These are phyloP conservation scores for Juglanconis sp. DNA, from an alignment of 2,329 filamentous ascomycete genomes.

Conservation along the genomic window DNA sequence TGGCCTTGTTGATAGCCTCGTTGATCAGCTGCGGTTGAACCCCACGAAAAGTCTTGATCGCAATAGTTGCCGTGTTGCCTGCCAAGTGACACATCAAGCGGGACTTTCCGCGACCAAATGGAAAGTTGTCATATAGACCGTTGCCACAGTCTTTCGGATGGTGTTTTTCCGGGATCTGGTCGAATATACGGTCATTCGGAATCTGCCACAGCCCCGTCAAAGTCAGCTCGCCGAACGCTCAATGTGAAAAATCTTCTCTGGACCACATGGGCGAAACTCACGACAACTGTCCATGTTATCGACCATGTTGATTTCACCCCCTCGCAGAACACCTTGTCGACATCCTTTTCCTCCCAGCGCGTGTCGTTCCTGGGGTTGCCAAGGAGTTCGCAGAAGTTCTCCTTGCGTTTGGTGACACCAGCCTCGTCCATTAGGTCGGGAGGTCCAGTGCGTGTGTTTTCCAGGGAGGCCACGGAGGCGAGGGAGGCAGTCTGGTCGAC, in stretches of 20 bases:
- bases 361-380: too few relatives aligned
- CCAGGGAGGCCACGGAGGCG: not conserved
- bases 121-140: not conserved
- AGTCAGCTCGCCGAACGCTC: not conserved
- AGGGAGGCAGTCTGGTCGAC: too few relatives aligned
- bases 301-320: too few relatives aligned
- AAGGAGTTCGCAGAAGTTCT: too few relatives aligned
- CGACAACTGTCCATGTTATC: too few relatives aligned
- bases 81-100: not conserved
- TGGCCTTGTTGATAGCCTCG: not conserved
- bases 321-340: too few relatives aligned
- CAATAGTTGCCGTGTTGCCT: not conserved
- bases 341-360: too few relatives aligned
- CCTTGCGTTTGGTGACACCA: too few relatives aligned
- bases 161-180: not conserved
- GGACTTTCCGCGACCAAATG: not conserved
- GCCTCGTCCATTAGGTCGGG: too few relatives aligned
- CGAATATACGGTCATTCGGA: not conserved
- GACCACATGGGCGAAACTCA: too few relatives aligned
- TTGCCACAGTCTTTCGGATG: not conserved
- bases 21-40: not conserved
- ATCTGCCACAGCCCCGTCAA: not conserved
- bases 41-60: not conserved
- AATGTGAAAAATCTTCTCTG: too few relatives aligned
- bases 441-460: too few relatives aligned